These are phyloP conservation scores for Trypanosoma brucei DNA, from an alignment of 208 protist genomes.

Conservation along the genomic window DNA sequence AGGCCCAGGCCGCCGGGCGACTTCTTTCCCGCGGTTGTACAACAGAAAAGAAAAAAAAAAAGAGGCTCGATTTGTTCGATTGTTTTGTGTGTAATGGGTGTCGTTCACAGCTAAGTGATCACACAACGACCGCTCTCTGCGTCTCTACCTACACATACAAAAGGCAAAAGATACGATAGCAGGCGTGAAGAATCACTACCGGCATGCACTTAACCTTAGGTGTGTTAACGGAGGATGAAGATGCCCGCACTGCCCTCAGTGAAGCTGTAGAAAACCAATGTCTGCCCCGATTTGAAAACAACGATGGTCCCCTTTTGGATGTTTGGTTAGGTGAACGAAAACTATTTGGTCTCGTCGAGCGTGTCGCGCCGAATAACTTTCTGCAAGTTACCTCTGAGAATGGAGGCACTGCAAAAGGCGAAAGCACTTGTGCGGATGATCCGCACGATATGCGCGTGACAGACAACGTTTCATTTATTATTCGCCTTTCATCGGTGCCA, in stretches of 20 bases:
- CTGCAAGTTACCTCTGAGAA: constrained; percentile 12
- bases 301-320: constrained; percentile 38
- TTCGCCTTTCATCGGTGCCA: constrained; percentile 18
- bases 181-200: no score
- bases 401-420: neutral
- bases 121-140: no score
- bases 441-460: neutral
- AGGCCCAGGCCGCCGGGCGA: no score
- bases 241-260: constrained; percentile 23
- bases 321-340: constrained; percentile 29
- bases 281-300: constrained; percentile 28
- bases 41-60: no score
- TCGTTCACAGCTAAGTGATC: no score
- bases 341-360: constrained; percentile 24
- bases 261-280: constrained; percentile 13
- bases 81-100: no score
- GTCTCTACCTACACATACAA: no score
- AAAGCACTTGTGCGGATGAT: neutral
- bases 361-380: constrained; percentile 12
- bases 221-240: constrained; percentile 46
- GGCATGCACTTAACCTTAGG: constrained; percentile 19
- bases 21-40: no score
- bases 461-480: constrained; percentile 16
- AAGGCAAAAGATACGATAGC: no score
- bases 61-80: no score